phyloP scores from a whole-genome alignment of 495 filamentous ascomycete species.

The Staphylotrichum longicolle region DNA sequence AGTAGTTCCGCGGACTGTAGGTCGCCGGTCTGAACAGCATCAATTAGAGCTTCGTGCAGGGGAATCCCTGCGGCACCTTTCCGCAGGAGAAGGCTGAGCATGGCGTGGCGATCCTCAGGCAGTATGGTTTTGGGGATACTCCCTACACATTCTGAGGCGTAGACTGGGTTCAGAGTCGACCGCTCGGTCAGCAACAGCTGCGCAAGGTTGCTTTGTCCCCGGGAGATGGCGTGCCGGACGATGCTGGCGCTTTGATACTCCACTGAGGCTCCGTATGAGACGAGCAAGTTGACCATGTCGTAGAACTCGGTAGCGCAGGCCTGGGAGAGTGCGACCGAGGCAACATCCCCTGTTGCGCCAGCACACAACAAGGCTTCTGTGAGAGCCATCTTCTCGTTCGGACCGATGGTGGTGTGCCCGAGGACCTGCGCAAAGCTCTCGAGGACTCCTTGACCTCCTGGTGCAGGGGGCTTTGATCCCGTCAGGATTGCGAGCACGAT shows the following conservation, averaged over 20 bases:
- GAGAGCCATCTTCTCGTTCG: constrained; percentile 44
- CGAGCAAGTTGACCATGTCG: constrained; percentile 47
- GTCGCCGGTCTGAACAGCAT: constrained; percentile 42
- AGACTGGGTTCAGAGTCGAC: constrained; percentile 34
- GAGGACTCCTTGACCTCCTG: constrained; percentile 37
- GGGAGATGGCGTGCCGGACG: constrained; percentile 38
- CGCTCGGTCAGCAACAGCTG: constrained; percentile 40
- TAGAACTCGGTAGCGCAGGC: constrained; percentile 40
- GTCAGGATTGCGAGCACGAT: constrained; percentile 47
- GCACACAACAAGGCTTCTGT: constrained; percentile 48
- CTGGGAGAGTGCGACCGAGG: constrained; percentile 40
- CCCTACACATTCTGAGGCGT: constrained; percentile 45
- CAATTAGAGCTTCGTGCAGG: constrained; percentile 42
- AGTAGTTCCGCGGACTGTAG: constrained; percentile 41
- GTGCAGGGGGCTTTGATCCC: constrained; percentile 38
- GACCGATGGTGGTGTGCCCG: constrained; percentile 39
- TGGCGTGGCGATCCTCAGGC: constrained; percentile 42
- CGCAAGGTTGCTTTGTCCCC: constrained; percentile 39
- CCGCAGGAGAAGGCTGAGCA: constrained; percentile 40
- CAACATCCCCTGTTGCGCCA: constrained; percentile 42
- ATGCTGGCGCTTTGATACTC: constrained; percentile 44
- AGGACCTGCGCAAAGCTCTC: constrained; percentile 43
- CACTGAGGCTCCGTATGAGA: constrained; percentile 46
- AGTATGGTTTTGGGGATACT: constrained; percentile 42
- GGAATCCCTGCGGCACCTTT: constrained; percentile 42